These are phyloP conservation scores for Termitomyces sp. DNA, from an alignment of 768 basidiomycete genomes.

Conservation along the genomic window DNA sequence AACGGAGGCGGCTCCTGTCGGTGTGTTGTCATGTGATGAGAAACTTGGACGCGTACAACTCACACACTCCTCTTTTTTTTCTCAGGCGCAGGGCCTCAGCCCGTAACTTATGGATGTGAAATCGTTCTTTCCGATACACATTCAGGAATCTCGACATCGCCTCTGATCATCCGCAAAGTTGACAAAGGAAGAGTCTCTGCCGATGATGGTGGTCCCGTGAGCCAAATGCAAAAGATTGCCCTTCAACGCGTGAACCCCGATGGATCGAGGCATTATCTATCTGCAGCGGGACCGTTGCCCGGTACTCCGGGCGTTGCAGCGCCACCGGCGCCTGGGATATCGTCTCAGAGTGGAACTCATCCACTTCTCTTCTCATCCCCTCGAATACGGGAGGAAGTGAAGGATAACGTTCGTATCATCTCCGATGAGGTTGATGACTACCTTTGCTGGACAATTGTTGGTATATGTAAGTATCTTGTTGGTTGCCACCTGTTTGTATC, in stretches of 20 bases:
- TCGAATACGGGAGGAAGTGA: slow-evolving; percentile 75
- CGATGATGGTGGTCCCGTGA: slow-evolving; percentile 90
- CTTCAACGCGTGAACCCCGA: slow-evolving; percentile 78
- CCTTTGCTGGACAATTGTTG: slow-evolving; percentile 93
- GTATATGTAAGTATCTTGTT: slow-evolving; percentile 65
- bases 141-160: slow-evolving; percentile 81
- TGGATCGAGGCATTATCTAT: slow-evolving; percentile 82
- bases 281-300: slow-evolving; percentile 81
- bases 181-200: slow-evolving; percentile 83
- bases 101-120: slow-evolving; percentile 89
- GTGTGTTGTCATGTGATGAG: slow-evolving; percentile 60
- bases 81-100: slow-evolving; percentile 58
- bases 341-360: slow-evolving; percentile 75
- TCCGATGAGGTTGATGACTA: slow-evolving; percentile 94
- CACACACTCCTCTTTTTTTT: slow-evolving; percentile 34
- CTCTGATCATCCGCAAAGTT: slow-evolving; percentile 86
- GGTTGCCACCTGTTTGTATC: slow-evolving; percentile 3
- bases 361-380: slow-evolving; percentile 76
- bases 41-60: slow-evolving; percentile 23
- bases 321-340: slow-evolving; percentile 70
- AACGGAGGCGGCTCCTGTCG: slow-evolving; percentile 56
- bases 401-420: slow-evolving; percentile 68
- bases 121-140: slow-evolving; percentile 81
- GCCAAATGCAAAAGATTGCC: slow-evolving; percentile 96
- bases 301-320: slow-evolving; percentile 66